Percentiles rank a stretch among this genome's conserved stretches.
Evolutionary conservation across 2,329 filamentous ascomycete species (phyloP).

Genomic region (Colletotrichum scovillei): DNA sequence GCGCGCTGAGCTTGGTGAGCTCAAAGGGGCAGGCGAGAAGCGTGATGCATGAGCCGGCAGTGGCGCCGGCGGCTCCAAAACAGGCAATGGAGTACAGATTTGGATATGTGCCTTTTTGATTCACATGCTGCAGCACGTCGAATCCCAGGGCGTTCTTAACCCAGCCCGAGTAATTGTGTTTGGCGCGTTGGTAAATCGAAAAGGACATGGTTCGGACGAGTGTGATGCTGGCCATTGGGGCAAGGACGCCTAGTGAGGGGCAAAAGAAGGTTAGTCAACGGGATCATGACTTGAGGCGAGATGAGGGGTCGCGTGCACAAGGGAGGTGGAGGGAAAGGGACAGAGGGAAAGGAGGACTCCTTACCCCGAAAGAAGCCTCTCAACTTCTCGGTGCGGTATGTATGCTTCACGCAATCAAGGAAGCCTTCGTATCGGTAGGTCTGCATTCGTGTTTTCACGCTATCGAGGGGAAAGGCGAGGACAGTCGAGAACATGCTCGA

Average conservation of each 20-base stretch:
- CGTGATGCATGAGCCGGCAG: slow-evolving; percentile 83
- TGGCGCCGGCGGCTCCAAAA: slow-evolving; percentile 82
- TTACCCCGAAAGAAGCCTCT: slow-evolving; percentile 85
- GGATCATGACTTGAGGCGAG: slow-evolving; percentile 38
- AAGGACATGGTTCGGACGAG: slow-evolving; percentile 83
- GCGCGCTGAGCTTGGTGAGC: slow-evolving; percentile 88
- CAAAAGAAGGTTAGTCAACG: slow-evolving; percentile 31
- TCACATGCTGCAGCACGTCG: slow-evolving; percentile 80
- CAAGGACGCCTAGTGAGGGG: slow-evolving; percentile 71
- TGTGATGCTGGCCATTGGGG: slow-evolving; percentile 83
- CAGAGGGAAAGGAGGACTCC: slow-evolving; percentile 31
- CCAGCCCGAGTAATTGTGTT: slow-evolving; percentile 78
- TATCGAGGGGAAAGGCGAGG: slow-evolving; percentile 86
- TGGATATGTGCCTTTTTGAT: slow-evolving; percentile 76
- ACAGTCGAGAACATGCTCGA: slow-evolving; percentile 84
- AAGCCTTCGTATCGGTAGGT: slow-evolving; percentile 84
- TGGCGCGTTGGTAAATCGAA: slow-evolving; percentile 82
- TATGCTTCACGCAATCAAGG: slow-evolving; percentile 78
- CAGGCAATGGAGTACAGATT: slow-evolving; percentile 79
- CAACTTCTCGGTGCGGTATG: slow-evolving; percentile 79
- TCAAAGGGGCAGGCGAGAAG: slow-evolving; percentile 88
- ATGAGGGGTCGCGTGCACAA: slow-evolving; percentile 19
- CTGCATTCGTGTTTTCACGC: slow-evolving; percentile 91
- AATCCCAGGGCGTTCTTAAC: slow-evolving; percentile 74
- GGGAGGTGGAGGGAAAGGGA: slow-evolving; percentile 8